These are phyloP conservation scores for Vachellia collinsii DNA, from an alignment of 306 rosid genomes.

Conservation along the genomic window DNA sequence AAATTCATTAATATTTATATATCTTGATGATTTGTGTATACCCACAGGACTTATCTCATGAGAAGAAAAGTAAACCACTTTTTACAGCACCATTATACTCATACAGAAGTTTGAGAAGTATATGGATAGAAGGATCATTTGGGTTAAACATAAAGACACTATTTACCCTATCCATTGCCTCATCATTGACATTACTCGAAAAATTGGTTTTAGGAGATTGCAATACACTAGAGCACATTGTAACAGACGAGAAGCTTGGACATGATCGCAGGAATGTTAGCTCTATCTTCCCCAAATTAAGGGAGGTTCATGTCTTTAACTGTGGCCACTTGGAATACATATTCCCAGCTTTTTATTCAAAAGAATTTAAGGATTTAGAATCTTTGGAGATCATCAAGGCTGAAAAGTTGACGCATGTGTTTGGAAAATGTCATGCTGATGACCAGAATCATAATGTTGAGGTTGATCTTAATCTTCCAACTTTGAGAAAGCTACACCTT, in stretches of 20 bases:
- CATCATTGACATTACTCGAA: constrained; percentile 14
- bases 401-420: constrained; percentile 31
- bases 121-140: neutral
- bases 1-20: too few relatives aligned
- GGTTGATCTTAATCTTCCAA: constrained; percentile 28
- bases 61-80: neutral
- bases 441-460: neutral
- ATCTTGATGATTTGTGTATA: too few relatives aligned
- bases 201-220: neutral
- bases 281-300: constrained; percentile 9
- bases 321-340: too few relatives aligned
- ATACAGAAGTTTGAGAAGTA: neutral
- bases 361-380: constrained; percentile 15
- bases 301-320: neutral
- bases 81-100: constrained; percentile 12
- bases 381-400: neutral
- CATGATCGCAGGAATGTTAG: neutral
- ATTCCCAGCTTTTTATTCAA: constrained; percentile 5
- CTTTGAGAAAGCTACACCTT: neutral
- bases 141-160: neutral
- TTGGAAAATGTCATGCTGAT: neutral
- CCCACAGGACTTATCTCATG: too few relatives aligned
- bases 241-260: neutral
- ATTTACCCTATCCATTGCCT: constrained; percentile 25
- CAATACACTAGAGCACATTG: constrained; percentile 4